Evolutionary conservation across 2,329 filamentous ascomycete genomes (phyloP).

Genomic region (Talaromyces albobiverticillius): DNA sequence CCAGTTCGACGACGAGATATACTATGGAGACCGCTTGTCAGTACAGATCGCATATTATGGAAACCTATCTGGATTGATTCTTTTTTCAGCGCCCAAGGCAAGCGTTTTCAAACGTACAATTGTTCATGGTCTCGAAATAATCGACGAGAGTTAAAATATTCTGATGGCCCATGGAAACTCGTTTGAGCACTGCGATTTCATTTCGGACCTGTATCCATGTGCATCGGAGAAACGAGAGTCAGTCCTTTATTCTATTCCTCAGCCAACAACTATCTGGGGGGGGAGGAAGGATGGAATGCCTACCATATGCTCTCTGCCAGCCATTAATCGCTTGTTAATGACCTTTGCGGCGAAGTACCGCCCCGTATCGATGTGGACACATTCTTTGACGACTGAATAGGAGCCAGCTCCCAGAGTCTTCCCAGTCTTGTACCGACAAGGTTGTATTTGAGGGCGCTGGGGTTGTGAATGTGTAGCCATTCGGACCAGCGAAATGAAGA

Average conservation of each 20-base stretch:
- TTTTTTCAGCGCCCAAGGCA: too few species aligned
- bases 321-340: constrained; percentile 98
- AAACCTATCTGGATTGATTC: background rate
- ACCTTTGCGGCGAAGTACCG: constrained; percentile 98
- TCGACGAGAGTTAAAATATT: constrained; percentile 97
- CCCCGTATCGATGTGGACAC: constrained; percentile 95
- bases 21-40: constrained; percentile 46
- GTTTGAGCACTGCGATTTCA: constrained; percentile 95
- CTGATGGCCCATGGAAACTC: constrained; percentile 98
- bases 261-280: background rate
- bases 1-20: constrained; percentile 95
- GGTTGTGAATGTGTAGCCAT: constrained; percentile 13
- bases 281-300: background rate
- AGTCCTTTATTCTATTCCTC: background rate
- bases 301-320: constrained; percentile 97
- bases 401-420: constrained; percentile 96
- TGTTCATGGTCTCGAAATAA: constrained; percentile 99
- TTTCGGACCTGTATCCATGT: constrained; percentile 84
- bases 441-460: constrained; percentile 69
- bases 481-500: background rate
- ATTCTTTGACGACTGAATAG: constrained; percentile 98
- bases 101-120: constrained; percentile 53
- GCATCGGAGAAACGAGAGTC: constrained; percentile 11
- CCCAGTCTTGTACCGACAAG: constrained; percentile 96
- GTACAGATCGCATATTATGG: too few species aligned